phyloP scores from a whole-genome alignment of 2,329 filamentous ascomycete species.

The Verticillium klebahnii region DNA sequence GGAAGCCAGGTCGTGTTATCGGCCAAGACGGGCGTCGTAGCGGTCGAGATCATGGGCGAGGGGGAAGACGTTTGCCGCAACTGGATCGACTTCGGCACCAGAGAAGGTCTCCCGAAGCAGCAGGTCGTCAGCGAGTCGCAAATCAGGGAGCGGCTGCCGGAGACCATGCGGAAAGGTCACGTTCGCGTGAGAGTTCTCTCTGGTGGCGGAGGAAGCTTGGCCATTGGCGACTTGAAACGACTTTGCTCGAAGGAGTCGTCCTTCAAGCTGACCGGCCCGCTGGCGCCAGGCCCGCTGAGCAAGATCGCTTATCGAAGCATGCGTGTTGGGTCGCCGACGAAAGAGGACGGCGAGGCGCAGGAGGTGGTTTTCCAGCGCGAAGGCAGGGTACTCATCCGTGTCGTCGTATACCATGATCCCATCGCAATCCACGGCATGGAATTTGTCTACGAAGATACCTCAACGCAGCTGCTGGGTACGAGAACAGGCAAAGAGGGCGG shows the following conservation, averaged over 20 bases:
- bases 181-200: constrained; percentile 65
- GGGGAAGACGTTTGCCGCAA: constrained; percentile 75
- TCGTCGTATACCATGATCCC: constrained; percentile 70
- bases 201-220: constrained; percentile 66
- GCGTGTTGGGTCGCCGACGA: constrained; percentile 66
- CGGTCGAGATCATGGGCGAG: constrained; percentile 75
- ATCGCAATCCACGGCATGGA: constrained; percentile 78
- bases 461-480: constrained; percentile 82
- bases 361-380: constrained; percentile 73
- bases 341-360: constrained; percentile 63
- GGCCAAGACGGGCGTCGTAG: constrained; percentile 76
- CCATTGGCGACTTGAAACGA: constrained; percentile 70
- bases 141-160: constrained; percentile 65
- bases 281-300: constrained; percentile 57
- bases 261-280: constrained; percentile 60
- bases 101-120: neutral
- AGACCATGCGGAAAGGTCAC: constrained; percentile 61
- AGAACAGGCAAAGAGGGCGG: constrained; percentile 65
- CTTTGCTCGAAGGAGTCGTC: constrained; percentile 68
- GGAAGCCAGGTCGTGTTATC: constrained; percentile 71
- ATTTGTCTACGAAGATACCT: constrained; percentile 86
- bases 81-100: constrained; percentile 60
- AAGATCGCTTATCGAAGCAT: constrained; percentile 72
- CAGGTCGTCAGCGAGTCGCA: constrained; percentile 66
- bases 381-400: constrained; percentile 68